These are phyloP conservation scores for Botryobasidium botryosum DNA, from an alignment of 768 basidiomycete species.

Conservation along the genomic window DNA sequence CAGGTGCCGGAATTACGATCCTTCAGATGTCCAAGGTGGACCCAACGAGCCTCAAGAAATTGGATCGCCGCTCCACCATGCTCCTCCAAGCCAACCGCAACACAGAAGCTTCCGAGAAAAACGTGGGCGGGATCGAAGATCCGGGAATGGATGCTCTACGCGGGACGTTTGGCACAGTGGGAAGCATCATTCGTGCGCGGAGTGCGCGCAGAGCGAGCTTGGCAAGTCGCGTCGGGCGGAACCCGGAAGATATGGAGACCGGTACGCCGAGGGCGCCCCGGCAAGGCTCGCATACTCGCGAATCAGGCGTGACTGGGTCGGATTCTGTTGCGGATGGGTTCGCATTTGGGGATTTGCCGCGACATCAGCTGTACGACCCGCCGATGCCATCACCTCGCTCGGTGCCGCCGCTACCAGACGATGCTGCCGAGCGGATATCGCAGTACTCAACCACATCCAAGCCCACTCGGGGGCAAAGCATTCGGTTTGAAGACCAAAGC, in stretches of 20 bases:
- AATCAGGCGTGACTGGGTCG: constrained; percentile 6
- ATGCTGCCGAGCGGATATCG: constrained; percentile 11
- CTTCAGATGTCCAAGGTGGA: constrained; percentile 95
- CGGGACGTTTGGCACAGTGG: constrained; percentile 80
- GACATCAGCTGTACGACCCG: constrained; percentile 80
- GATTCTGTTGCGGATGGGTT: constrained; percentile 8
- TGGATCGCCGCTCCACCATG: constrained; percentile 82
- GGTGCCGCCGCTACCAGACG: constrained; percentile 25
- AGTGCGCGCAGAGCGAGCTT: constrained; percentile 17
- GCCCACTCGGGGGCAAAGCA: constrained; percentile 14
- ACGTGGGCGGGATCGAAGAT: constrained; percentile 51
- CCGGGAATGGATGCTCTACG: constrained; percentile 86
- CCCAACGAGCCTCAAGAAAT: constrained; percentile 49
- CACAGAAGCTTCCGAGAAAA: constrained; percentile 53
- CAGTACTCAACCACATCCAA: not conserved
- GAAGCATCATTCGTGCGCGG: constrained; percentile 55
- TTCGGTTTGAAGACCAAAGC: constrained; percentile 65
- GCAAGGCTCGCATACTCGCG: constrained; percentile 16
- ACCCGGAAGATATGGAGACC: constrained; percentile 7
- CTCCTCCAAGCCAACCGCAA: constrained; percentile 76
- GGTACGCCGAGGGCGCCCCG: constrained; percentile 14
- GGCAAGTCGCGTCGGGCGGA: constrained; percentile 25
- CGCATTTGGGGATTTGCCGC: constrained; percentile 34
- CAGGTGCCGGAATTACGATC: constrained; percentile 68
- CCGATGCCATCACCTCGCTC: constrained; percentile 45